Conservation (phyloP, 441 rosid genomes). For the Geranium incanum region DNA sequence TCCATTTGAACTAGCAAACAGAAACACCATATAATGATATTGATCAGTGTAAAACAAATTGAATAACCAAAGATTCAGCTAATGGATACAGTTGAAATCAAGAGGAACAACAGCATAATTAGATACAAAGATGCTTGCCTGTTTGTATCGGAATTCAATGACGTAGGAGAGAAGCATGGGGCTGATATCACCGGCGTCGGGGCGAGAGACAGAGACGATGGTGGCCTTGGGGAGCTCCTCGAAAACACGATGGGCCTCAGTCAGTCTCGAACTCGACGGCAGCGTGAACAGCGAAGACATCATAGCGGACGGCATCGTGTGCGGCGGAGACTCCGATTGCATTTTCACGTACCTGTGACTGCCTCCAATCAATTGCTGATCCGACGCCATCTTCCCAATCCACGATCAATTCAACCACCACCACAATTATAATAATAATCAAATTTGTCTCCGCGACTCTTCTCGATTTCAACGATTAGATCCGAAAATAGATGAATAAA, state of each 20-base stretch:
- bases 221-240: constrained; percentile 78
- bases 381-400: constrained; percentile 48
- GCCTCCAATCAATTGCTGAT: constrained; percentile 53
- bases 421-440: neutral
- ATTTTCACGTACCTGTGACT: constrained; percentile 62
- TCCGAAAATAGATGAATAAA: neutral
- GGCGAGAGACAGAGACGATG: constrained; percentile 76
- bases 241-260: constrained; percentile 65
- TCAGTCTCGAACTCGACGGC: constrained; percentile 29
- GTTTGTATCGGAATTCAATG: constrained; percentile 80
- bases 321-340: constrained; percentile 50
- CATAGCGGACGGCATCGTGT: constrained; percentile 28
- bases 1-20: constrained; percentile 76
- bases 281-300: constrained; percentile 51
- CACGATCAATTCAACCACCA: neutral
- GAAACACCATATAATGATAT: constrained; percentile 12
- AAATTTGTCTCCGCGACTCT: too few species aligned
- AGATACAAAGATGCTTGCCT: constrained; percentile 32
- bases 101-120: constrained; percentile 2
- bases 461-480: neutral
- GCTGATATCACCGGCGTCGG: constrained; percentile 85
- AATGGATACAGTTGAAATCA: neutral
- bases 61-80: neutral
- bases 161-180: constrained; percentile 80
- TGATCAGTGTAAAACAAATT: neutral